Conservation (phyloP, 2,329 filamentous ascomycete genomes). For the Podosphaera xanthii region DNA sequence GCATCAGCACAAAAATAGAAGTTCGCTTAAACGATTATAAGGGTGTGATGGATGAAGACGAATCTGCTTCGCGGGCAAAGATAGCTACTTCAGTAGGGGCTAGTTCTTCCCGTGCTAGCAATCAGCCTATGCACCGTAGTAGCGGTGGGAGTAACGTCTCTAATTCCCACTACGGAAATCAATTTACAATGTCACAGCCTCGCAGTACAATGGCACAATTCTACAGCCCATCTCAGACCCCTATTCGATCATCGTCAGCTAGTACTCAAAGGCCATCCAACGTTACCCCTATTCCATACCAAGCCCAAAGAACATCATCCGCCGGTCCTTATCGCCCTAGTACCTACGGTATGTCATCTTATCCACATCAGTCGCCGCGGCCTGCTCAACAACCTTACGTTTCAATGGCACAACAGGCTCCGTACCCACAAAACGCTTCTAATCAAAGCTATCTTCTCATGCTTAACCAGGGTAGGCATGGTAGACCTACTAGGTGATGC, state of each 20-base stretch:
- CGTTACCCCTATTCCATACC: slow-evolving; percentile 12
- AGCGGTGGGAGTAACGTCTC: slow-evolving; percentile 6
- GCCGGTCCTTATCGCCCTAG: slow-evolving; percentile 12
- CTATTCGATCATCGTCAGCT: slow-evolving; percentile 10
- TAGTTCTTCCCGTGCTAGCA: slow-evolving; percentile 6
- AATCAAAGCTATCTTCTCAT: slow-evolving; percentile 9
- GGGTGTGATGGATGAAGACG: slow-evolving; percentile 32
- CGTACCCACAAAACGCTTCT: slow-evolving; percentile 10
- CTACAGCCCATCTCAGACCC: slow-evolving; percentile 12
- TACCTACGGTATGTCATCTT: slow-evolving; percentile 12
- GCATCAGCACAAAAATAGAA: slow-evolving; percentile 27
- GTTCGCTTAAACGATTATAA: slow-evolving; percentile 24
- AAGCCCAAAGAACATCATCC: slow-evolving; percentile 9
- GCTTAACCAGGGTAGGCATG: slow-evolving; percentile 9
- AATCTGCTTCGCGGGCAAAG: slow-evolving; percentile 14
- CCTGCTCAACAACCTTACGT: slow-evolving; percentile 12
- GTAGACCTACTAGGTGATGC: too few species aligned
- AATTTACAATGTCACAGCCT: slow-evolving; percentile 13
- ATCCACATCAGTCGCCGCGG: slow-evolving; percentile 13
- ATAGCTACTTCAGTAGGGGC: slow-evolving; percentile 8
- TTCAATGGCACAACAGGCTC: slow-evolving; percentile 7
- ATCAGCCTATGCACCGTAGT: slow-evolving; percentile 10
- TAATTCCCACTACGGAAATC: slow-evolving; percentile 14
- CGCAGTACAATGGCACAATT: slow-evolving; percentile 9
- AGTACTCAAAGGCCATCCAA: slow-evolving; percentile 13